phyloP scores from a whole-genome alignment of 306 rosid genomes.

The Mimosa pudica region DNA sequence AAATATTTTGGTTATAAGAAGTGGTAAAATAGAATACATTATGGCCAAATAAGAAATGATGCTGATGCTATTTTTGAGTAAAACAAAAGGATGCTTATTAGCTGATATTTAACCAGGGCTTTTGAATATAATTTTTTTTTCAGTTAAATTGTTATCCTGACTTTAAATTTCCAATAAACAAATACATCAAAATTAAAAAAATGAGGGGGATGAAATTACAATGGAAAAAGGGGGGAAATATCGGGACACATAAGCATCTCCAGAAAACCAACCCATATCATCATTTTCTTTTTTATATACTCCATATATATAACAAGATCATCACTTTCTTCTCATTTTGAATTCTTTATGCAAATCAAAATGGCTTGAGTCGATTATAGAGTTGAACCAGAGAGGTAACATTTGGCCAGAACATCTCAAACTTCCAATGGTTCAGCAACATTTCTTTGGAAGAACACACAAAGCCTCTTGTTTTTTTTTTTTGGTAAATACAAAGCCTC shows the following conservation, averaged over 20 bases:
- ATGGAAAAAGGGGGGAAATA: background rate
- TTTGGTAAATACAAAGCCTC: conserved; percentile 39
- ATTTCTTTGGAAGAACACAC: conserved; percentile 21
- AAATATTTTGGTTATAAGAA: background rate
- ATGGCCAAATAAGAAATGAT: too few relatives aligned
- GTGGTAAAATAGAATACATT: background rate
- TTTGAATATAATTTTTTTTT: background rate
- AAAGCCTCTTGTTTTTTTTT: conserved; percentile 32
- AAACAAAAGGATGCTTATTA: too few relatives aligned
- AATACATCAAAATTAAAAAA: background rate
- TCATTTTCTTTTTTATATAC: background rate
- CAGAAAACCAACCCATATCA: conserved; percentile 1
- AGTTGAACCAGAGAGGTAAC: conserved; percentile 6
- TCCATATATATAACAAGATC: background rate
- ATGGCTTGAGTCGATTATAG: background rate
- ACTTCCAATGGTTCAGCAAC: conserved; percentile 42
- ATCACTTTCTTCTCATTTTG: conserved; percentile 7
- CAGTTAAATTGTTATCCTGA: background rate
- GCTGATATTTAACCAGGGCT: background rate
- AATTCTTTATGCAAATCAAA: conserved; percentile 5
- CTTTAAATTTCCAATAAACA: background rate
- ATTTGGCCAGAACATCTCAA: conserved; percentile 19
- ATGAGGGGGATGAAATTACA: conserved; percentile 12
- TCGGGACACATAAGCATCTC: conserved; percentile 3
- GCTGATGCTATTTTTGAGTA: too few relatives aligned